Evolutionary conservation across 257 asterid genomes (phyloP), one percentile per base, ranked within the genome.

Genomic region (Scutellaria barbata): DNA sequence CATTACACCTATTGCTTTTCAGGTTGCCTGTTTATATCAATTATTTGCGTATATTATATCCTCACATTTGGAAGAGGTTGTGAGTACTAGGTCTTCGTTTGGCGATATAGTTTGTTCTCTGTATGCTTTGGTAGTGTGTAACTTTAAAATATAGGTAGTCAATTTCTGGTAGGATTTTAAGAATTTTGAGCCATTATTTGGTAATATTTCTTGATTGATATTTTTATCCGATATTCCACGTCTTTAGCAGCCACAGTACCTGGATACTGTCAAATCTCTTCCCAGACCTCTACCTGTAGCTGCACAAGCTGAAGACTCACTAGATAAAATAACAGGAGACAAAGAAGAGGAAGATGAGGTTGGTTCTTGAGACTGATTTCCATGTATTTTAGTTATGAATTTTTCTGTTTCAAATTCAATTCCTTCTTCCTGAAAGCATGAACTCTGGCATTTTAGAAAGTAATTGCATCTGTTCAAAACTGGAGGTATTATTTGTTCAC

Each of bases 251-350:
- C 86, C 85, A 20, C 89, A 79, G 67, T 75, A 82, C 79, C 48
- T 77, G 78, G 96, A 91, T 79, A 30, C 82, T 37, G 85, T 68
- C 52, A 85, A 78, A 83, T 78, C 94, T 79, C 96, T 91, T 84
- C 97, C 98, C 33, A 89, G 85, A 76, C 98, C 98, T 46, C 80
- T 85, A 80, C 87, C 98, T 12, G 80, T 84, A 66, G 84, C 88
- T 68, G 80, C 83, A 52, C 84, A 79, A 82, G 84, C 78, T 68
- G 79, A 53, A n/a, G 74, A 80, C 60, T 86, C 86, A 17, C 79
- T 90, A 42, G 82, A 66, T 50, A 84, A 81, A 69, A 78, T 54
- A 69, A 86, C 74, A 48, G 82, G 73, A 40, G 79, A 61, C 64
- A 81, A 79, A 73, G 92, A 84, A 78, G 96, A 82, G 76, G 90